Conservation (phyloP, 192 early-diverging fungal species). For the Pecoramyces ruminantium region DNA sequence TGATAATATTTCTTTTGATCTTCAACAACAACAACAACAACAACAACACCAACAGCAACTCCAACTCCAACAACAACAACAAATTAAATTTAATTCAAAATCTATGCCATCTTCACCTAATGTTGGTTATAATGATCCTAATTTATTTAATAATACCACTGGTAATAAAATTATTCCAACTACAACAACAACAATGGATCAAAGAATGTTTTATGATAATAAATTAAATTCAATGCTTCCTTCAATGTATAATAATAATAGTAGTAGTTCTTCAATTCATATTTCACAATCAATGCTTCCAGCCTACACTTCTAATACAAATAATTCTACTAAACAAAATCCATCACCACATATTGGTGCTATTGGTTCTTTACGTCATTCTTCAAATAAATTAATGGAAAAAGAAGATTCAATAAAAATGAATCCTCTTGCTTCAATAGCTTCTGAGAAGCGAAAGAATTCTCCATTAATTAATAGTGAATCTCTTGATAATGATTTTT, state of each 20-base stretch:
- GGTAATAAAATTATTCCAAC: background rate
- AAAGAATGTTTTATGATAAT: background rate
- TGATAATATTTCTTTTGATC: background rate
- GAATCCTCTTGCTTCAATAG: background rate
- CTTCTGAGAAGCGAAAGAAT: background rate
- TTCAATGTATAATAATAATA: background rate
- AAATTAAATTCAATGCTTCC: background rate
- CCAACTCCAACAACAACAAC: background rate
- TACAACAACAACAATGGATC: background rate
- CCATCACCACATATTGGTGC: background rate
- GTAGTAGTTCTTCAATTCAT: background rate
- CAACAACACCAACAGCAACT: background rate
- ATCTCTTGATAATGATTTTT: background rate
- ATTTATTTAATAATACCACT: background rate
- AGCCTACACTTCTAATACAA: background rate
- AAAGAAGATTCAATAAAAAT: background rate
- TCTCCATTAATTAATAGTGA: background rate
- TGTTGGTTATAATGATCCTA: background rate
- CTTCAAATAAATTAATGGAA: background rate
- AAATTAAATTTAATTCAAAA: background rate
- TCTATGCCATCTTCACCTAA: background rate
- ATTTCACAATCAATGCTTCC: background rate
- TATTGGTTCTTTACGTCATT: background rate
- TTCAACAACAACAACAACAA: background rate
- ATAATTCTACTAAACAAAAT: background rate